Percentiles rank a stretch among this genome's conserved stretches.
phyloP scores from a whole-genome alignment of 495 filamentous ascomycete species.

The Penicillium odoratum region DNA sequence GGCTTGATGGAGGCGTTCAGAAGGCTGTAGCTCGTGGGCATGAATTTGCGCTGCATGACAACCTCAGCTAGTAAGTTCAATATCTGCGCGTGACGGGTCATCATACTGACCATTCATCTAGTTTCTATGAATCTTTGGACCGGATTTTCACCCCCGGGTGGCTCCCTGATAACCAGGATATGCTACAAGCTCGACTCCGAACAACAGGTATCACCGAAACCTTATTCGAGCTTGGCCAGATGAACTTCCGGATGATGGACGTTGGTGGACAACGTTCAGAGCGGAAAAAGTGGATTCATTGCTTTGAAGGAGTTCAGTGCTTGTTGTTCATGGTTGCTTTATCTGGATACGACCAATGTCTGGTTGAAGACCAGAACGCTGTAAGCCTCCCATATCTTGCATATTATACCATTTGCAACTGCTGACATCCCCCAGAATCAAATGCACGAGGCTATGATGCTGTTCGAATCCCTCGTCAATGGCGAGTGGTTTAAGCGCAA shows the following conservation, averaged over 20 bases:
- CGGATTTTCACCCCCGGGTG: constrained; percentile 84
- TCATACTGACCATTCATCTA: constrained; percentile 34
- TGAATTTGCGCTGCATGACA: constrained; percentile 96
- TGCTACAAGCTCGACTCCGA: constrained; percentile 85
- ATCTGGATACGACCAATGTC: constrained; percentile 94
- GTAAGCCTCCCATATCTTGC: constrained; percentile 54
- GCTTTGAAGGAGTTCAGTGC: constrained; percentile 95
- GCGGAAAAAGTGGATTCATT: constrained; percentile 99
- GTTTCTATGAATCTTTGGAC: constrained; percentile 90
- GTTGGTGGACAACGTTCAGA: constrained; percentile 97
- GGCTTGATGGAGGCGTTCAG: constrained; percentile 82
- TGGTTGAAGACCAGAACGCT: constrained; percentile 96
- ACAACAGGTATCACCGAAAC: constrained; percentile 98
- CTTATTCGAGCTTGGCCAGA: constrained; percentile 87
- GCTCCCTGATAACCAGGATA: constrained; percentile 94
- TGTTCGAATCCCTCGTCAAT: constrained; percentile 97
- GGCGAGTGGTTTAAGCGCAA: constrained; percentile 97
- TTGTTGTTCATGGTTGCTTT: constrained; percentile 94
- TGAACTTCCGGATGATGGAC: constrained; percentile 99
- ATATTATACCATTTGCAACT: not conserved
- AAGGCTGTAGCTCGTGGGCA: constrained; percentile 85
- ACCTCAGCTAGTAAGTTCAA: constrained; percentile 79
- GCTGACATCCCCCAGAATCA: constrained; percentile 66
- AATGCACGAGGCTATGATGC: constrained; percentile 99
- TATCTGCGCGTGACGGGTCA: not conserved